These are phyloP conservation scores for Helminthosporium solani DNA, from an alignment of 2,329 filamentous ascomycete genomes.

Conservation along the genomic window DNA sequence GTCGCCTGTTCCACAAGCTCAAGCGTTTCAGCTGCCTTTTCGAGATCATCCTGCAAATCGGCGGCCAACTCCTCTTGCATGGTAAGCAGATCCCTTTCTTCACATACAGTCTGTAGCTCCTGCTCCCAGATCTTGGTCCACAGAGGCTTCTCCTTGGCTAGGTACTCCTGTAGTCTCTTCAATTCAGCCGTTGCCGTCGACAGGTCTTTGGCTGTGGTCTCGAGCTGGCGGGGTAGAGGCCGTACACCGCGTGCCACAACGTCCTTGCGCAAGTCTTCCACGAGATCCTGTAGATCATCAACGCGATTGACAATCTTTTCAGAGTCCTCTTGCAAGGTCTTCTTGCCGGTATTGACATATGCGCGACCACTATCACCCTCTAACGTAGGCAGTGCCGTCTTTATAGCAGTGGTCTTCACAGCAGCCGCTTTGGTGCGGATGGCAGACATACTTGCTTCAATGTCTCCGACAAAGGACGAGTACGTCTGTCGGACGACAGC, in stretches of 20 bases:
- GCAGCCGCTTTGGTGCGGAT: slow-evolving; percentile 78
- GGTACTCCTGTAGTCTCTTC: slow-evolving; percentile 90
- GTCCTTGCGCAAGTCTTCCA: slow-evolving; percentile 96
- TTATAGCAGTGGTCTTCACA: slow-evolving; percentile 74
- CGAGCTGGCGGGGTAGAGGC: slow-evolving; percentile 84
- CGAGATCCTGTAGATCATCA: slow-evolving; percentile 93
- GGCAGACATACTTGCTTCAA: slow-evolving; percentile 81
- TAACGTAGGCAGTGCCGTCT: slow-evolving; percentile 68
- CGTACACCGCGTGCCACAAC: slow-evolving; percentile 91
- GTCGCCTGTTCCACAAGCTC: slow-evolving; percentile 94
- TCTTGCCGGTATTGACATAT: slow-evolving; percentile 85
- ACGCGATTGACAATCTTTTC: slow-evolving; percentile 89
- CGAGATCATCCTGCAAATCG: slow-evolving; percentile 89
- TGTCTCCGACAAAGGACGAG: slow-evolving; percentile 83
- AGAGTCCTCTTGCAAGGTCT: slow-evolving; percentile 80
- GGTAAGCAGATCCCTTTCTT: slow-evolving; percentile 89
- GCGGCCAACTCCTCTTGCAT: slow-evolving; percentile 94
- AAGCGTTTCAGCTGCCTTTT: slow-evolving; percentile 92
- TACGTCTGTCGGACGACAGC: slow-evolving; percentile 93
- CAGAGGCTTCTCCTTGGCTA: slow-evolving; percentile 87
- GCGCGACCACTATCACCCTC: slow-evolving; percentile 78
- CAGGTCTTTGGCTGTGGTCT: slow-evolving; percentile 86
- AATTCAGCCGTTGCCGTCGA: slow-evolving; percentile 77
- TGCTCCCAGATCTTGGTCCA: slow-evolving; percentile 99
- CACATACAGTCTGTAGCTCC: slow-evolving; percentile 91